A percentile compares a stretch with the other conserved stretches of the same genome.
phyloP scores from a whole-genome alignment of 352 stramenopile genomes.

The Phytophthora vignae region DNA sequence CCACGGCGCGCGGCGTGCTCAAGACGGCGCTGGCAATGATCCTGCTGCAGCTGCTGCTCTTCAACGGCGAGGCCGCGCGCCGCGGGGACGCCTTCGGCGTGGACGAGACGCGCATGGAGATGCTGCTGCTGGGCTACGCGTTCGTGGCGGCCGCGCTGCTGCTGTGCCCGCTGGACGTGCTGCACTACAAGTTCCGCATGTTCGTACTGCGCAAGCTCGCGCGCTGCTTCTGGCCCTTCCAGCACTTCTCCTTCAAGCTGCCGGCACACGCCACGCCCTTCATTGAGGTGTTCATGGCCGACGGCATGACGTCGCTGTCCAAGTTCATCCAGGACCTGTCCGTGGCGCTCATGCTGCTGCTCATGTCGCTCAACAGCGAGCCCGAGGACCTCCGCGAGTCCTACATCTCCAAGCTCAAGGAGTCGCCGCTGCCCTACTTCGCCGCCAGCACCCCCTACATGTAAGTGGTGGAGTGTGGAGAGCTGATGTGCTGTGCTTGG shows the following conservation, averaged over 20 bases:
- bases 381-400: constrained; percentile 50
- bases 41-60: constrained; percentile 61
- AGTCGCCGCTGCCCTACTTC: constrained; percentile 76
- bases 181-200: constrained; percentile 72
- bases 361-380: constrained; percentile 61
- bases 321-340: constrained; percentile 85
- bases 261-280: constrained; percentile 70
- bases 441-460: constrained; percentile 79
- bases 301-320: constrained; percentile 84
- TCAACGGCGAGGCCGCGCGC: constrained; percentile 50
- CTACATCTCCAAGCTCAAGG: constrained; percentile 80
- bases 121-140: constrained; percentile 75
- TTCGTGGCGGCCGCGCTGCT: constrained; percentile 51
- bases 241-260: constrained; percentile 63
- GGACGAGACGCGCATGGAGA: constrained; percentile 72
- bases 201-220: constrained; percentile 65
- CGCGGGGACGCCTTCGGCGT: constrained; percentile 53
- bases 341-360: constrained; percentile 69
- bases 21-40: constrained; percentile 47
- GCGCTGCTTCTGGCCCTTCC: constrained; percentile 74
- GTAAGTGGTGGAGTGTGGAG: constrained; percentile 32
- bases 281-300: constrained; percentile 82
- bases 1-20: constrained; percentile 50
- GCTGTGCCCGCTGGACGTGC: constrained; percentile 70
- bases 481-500: no score